Conservation (phyloP, 2,329 filamentous ascomycete genomes). For the Epichloe uncinata region DNA sequence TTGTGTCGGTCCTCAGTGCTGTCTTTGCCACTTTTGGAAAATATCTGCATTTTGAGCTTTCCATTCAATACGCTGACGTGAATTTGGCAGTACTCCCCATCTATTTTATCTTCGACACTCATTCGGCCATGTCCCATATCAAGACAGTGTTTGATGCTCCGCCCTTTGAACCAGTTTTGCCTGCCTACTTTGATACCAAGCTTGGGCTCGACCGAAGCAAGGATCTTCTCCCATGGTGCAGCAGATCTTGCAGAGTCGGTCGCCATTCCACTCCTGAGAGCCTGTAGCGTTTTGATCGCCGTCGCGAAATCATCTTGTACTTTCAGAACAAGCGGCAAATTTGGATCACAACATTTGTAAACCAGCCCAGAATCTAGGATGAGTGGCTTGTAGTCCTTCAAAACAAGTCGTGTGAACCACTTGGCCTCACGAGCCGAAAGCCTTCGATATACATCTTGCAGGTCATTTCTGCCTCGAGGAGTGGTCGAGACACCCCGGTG, state of each 20-base stretch:
- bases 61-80: conserved; percentile 56
- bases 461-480: conserved; percentile 24
- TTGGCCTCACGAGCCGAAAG: conserved; percentile 61
- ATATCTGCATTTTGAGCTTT: conserved; percentile 55
- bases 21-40: conserved; percentile 86
- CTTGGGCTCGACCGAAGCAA: conserved; percentile 32
- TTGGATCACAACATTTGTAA: conserved; percentile 49
- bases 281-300: conserved; percentile 41
- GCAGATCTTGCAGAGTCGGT: conserved; percentile 8
- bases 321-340: conserved; percentile 55
- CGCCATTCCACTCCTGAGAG: conserved; percentile 9
- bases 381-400: conserved; percentile 63
- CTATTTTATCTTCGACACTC: conserved; percentile 71
- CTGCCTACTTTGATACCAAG: conserved; percentile 52
- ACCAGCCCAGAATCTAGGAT: conserved; percentile 43
- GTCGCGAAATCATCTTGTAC: conserved; percentile 55
- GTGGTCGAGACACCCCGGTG: conserved; percentile 11
- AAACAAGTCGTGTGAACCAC: conserved; percentile 70
- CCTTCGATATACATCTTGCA: conserved; percentile 45
- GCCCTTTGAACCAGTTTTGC: conserved; percentile 50
- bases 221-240: conserved; percentile 9
- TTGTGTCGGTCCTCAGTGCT: conserved; percentile 57
- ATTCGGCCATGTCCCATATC: conserved; percentile 48
- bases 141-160: conserved; percentile 63
- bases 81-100: conserved; percentile 84